Evolutionary conservation across 495 filamentous ascomycete genomes (phyloP).

Genomic region (Aspergillus sclerotioniger): DNA sequence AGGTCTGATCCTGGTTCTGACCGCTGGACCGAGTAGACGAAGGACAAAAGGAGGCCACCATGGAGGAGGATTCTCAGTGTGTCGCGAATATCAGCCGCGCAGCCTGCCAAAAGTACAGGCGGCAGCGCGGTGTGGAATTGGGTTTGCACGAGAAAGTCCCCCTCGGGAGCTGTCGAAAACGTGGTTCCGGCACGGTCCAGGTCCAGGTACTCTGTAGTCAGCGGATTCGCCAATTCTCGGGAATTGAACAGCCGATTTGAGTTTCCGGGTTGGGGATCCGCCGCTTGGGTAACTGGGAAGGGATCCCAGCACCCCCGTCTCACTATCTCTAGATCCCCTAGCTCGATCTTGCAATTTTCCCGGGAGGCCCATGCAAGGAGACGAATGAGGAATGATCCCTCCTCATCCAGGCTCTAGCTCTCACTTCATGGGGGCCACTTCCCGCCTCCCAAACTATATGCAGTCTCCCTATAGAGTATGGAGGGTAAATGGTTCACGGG

Average conservation of each 20-base stretch:
- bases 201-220: background rate
- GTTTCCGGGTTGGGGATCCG: background rate
- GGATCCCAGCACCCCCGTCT: background rate
- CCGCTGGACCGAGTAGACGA: background rate
- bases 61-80: background rate
- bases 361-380: slow-evolving; percentile 5
- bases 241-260: background rate
- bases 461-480: background rate
- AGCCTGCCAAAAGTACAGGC: background rate
- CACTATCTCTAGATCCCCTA: background rate
- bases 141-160: background rate
- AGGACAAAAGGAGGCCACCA: background rate
- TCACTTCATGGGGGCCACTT: background rate
- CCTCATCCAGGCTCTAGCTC: background rate
- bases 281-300: background rate
- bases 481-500: background rate
- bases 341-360: background rate
- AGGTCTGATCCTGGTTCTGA: background rate
- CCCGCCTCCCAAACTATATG: background rate
- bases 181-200: slow-evolving; percentile 2
- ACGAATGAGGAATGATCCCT: background rate
- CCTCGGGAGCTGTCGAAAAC: background rate
- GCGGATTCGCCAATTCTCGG: background rate
- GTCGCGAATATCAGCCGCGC: background rate
- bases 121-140: background rate